These are phyloP conservation scores for Lignosus rhinocerotis DNA, from an alignment of 1,284 basidiomycete genomes.

Conservation along the genomic window DNA sequence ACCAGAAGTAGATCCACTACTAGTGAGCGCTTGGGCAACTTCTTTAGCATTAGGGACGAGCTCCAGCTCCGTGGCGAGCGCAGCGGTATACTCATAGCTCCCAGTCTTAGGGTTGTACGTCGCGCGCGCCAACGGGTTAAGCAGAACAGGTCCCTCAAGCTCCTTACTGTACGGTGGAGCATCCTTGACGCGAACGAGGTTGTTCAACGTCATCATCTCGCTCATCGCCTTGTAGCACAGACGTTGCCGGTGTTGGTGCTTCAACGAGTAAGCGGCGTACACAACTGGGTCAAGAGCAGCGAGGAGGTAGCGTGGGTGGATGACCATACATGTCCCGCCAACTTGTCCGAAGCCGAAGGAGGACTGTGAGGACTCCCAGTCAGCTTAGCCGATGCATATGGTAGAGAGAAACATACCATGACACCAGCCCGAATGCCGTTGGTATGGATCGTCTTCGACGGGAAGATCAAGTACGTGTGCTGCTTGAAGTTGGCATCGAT, in stretches of 20 bases:
- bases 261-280: conserved; percentile 76
- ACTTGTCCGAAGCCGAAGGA: conserved; percentile 99
- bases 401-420: conserved; percentile 54
- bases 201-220: conserved; percentile 92
- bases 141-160: conserved; percentile 84
- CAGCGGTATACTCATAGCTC: conserved; percentile 77
- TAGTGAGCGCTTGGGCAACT: conserved; percentile 51
- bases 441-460: conserved; percentile 92
- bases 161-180: conserved; percentile 89
- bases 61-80: conserved; percentile 55
- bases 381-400: neutral
- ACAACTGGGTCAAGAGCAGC: conserved; percentile 75
- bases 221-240: conserved; percentile 92
- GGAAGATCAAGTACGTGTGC: conserved; percentile 94
- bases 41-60: conserved; percentile 72
- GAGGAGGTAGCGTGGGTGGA: conserved; percentile 92
- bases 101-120: conserved; percentile 82
- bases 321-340: conserved; percentile 86
- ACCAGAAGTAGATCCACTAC: conserved; percentile 53
- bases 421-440: conserved; percentile 90
- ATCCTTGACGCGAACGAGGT: conserved; percentile 95
- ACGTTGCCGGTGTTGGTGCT: conserved; percentile 70
- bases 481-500: conserved; percentile 91
- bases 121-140: conserved; percentile 92
- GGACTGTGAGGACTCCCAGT: conserved; percentile 50